Evolutionary conservation across 768 basidiomycete genomes (phyloP), one percentile per base, ranked within the genome.

Genomic region (Boletus reticuloceps): DNA sequence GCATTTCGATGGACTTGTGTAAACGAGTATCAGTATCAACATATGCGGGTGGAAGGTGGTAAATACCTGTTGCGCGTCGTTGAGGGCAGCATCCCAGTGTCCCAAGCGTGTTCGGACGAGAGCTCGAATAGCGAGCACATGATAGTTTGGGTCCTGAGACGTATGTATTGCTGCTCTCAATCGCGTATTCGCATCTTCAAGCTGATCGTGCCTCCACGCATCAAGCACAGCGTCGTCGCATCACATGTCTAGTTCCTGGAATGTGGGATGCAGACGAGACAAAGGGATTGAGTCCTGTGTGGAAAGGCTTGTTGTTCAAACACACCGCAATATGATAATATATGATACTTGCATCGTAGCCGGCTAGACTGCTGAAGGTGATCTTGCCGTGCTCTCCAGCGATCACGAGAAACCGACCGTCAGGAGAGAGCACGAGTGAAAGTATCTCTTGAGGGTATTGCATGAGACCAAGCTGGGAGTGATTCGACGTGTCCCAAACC

Each of bases 1-100:
- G 8, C 1, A 29, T 29, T 29, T 29, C 27, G 8, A 29, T 29
- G 27, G 27, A 29, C 27, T 29, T 9, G 27, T 9, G 27, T 29
- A 29, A 9, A 9, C 9, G 9, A 29, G 27, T 29, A 3, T 29
- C 27, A 29, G 27, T 29, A 9, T 29, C 27, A 29, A 9, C 27
- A 29, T 29, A 29, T 9, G 27, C 27, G 9, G 27, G 27, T 29
- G 27, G 27, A 29, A 29, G 2, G 8, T 29, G 9, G 27, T 1
- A 41, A 13, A 11, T 11, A 59, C 58, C 50, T 52, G n/a, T 22
- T 59, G 19, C 3, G 58, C 58, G 7, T 59, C 54, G 5, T 10
- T 4, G 2, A 48, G 25, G 1, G 58, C 58, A 40, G n/a, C 41
- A 7, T 46, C 47, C 42, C 38, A 46, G 5, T 52, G 11, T 22